Evolutionary conservation across 1,284 basidiomycete species (phyloP), one percentile per base, ranked within the genome.

Genomic region (Irpex lacteus): DNA sequence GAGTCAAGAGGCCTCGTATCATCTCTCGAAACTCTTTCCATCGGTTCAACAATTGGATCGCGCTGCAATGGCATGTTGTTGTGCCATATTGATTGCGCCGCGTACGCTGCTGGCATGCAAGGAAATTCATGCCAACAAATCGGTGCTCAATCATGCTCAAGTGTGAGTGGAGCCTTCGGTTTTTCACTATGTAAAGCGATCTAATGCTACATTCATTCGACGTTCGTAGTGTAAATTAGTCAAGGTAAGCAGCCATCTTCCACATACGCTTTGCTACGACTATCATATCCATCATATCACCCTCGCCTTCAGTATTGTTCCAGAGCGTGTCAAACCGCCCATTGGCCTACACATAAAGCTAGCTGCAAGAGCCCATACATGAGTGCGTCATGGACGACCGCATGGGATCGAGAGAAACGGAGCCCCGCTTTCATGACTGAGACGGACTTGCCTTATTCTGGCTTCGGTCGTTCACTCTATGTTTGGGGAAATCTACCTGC

Each of bases 301-400:
- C 0, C 26, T 26, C 26, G 26, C 26, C 26, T 26, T 26, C 36
- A 62, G 60, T 62, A 62, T 40, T 62, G 60, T 50, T 62, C 60
- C 19, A 44, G 15, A 26, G 26, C 53, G 7, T 62, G 60, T 26
- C 60, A 62, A 34, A 34, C 36, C 9, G 38, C 21, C 4, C 60
- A 62, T 21, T 62, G 60, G 60, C 6, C 11, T 9, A 38, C 6
- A 26, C 60, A 56, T 34, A 62, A 62, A 26, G 13, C n/a, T 15
- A 37, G 56, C 37, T 62, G 60, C 38, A 62, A 56, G 21, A 62
- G 60, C 54, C 53, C 34, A 21, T 62, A 40, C 37, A 1, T 55
- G 19, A 56, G 21, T 9, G 9, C 37, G 34, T 40, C 36, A 9
- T 62, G 60, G 60, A 55, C 34, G 15, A 47, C 60, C 6, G 3